Conservation (phyloP, 176 grass and related monocot genomes). For the Zizania latifolia region DNA sequence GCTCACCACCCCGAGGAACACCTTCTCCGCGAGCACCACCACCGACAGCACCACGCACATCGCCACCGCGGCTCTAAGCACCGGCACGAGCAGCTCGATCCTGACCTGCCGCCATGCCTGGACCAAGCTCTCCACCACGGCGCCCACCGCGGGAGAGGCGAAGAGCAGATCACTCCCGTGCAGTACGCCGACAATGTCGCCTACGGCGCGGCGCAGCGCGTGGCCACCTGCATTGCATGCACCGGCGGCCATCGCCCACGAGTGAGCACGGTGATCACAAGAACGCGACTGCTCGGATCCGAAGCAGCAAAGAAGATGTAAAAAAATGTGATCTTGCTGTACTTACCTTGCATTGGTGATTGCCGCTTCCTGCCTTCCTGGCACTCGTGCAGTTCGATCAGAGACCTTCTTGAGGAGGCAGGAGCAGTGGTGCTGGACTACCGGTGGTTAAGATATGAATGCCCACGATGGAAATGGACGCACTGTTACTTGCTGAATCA, state of each 20-base stretch:
- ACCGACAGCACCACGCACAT: conserved; percentile 56
- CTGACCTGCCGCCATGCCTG: conserved; percentile 31
- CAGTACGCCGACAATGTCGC: neutral
- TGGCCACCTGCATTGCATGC: conserved; percentile 6
- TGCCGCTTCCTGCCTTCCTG: neutral
- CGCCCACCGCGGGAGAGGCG: neutral
- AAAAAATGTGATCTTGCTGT: neutral
- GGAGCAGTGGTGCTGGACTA: neutral
- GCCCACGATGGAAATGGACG: too few species aligned
- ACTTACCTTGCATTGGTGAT: conserved; percentile 49
- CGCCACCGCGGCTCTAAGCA: conserved; percentile 30
- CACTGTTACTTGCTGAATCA: neutral
- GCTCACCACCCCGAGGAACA: conserved; percentile 45
- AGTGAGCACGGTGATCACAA: too few species aligned
- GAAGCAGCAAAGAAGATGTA: too few species aligned
- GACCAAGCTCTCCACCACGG: conserved; percentile 18
- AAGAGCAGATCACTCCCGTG: neutral
- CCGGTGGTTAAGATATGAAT: neutral
- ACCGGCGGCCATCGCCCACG: neutral
- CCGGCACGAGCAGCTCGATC: conserved; percentile 32
- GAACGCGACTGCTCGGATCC: neutral
- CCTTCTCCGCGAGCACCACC: conserved; percentile 62
- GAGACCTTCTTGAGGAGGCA: neutral
- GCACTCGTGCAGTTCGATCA: neutral
- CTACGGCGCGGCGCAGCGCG: neutral